phyloP scores from a whole-genome alignment of 1,284 basidiomycete genomes.

The Ustilago loliicola region DNA sequence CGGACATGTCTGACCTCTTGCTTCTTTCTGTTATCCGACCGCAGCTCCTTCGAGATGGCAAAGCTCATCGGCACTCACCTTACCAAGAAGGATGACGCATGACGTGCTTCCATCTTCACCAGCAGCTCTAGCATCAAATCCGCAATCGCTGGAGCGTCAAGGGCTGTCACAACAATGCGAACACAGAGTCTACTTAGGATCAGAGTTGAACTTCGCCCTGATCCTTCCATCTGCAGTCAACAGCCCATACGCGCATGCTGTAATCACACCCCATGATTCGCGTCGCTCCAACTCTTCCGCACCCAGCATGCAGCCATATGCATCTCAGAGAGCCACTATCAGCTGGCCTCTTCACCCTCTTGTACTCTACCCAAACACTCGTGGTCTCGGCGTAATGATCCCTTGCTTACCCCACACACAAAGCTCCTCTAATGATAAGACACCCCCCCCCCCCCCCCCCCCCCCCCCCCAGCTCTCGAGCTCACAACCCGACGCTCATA shows the following conservation, averaged over 20 bases:
- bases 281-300: background rate
- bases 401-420: background rate
- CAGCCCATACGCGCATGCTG: too few relatives aligned
- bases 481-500: too few relatives aligned
- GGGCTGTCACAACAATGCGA: too few relatives aligned
- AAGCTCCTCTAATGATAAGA: background rate
- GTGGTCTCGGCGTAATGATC: slow-evolving; percentile 19
- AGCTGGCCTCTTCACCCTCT: background rate
- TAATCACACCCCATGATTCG: too few relatives aligned
- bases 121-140: background rate
- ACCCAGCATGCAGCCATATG: slow-evolving; percentile 6
- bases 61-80: slow-evolving; percentile 68
- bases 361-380: slow-evolving; percentile 30
- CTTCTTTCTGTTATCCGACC: background rate
- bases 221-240: too few relatives aligned
- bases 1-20: background rate
- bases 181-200: too few relatives aligned
- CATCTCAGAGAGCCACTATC: background rate
- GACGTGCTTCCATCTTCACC: background rate
- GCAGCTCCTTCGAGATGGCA: slow-evolving; percentile 69
- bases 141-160: too few relatives aligned
- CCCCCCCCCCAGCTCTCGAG: too few relatives aligned
- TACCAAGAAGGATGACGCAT: slow-evolving; percentile 62
- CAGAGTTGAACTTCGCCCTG: background rate
- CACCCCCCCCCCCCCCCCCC: too few relatives aligned